Evolutionary conservation across 129 eudicot species (phyloP), one percentile per base, ranked within the genome.

Genomic region (Lactuca sativa): DNA sequence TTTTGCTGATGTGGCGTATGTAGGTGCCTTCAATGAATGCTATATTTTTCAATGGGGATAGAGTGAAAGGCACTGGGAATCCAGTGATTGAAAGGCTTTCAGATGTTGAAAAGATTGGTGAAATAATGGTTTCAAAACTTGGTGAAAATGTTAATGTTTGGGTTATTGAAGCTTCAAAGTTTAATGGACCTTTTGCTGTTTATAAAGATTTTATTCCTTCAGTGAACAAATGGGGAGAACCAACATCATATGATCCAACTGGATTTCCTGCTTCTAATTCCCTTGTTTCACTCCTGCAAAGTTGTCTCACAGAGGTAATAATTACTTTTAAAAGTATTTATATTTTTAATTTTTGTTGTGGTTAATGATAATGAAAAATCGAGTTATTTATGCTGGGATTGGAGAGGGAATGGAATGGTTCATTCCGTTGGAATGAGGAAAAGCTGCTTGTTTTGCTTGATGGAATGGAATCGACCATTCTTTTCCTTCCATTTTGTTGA

Each of bases 1-100:
- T 9, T 43, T 9, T 47, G 13, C 52, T 47, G 52, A 47, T 1
- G 15, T 47, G 52, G 52, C 52, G 6, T 47, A 64, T 56, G 76
- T 67, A 89, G 99, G 84, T 83, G 71, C 99, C 99, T 74, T 85
- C 82, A 62, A 78, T 82, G 48, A 93, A 93, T 78, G 95, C 87
- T 57, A 87, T 93, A 57, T 93, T 89, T 67, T 87, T 93, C 77
- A 81, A 76, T 69, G 99, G 99, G 12, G 99, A 93, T 77, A 79
- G 88, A 63, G 92, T 89, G 63, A 85, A 80, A 76, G 95, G 93
- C 72, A 93, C 97, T 2, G 95, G 88, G 36, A 85, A 93, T 77
- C 90, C 92, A 36, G 97, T 93, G 79, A 90, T 93, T 56, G 99
- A 90, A 78, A 93, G 83, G 70, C 85, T 93, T 56, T 93, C 97